phyloP scores from a whole-genome alignment of 441 rosid genomes.

The Erysimum cheiri region DNA sequence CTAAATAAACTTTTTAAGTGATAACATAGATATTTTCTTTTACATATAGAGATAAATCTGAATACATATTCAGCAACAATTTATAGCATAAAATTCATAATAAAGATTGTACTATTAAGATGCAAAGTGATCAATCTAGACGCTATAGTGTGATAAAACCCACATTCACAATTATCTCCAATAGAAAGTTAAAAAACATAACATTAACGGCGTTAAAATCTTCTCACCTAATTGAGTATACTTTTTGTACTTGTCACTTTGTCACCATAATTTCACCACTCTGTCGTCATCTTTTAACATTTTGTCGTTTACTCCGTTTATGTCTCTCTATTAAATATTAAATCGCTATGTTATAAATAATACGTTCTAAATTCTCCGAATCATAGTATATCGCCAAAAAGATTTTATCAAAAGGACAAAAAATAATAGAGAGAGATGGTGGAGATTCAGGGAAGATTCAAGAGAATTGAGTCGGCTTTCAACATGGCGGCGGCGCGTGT shows the following conservation, averaged over 20 bases:
- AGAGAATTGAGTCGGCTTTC: slow-evolving; percentile 55
- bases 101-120: neutral
- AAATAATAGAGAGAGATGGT: slow-evolving; percentile 33
- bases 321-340: neutral
- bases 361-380: slow-evolving; percentile 32
- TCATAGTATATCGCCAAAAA: slow-evolving; percentile 21
- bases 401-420: slow-evolving; percentile 10
- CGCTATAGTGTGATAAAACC: slow-evolving; percentile 9
- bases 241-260: neutral
- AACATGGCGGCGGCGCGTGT: slow-evolving; percentile 54
- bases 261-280: slow-evolving; percentile 41
- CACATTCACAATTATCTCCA: neutral
- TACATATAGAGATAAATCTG: neutral
- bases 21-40: neutral
- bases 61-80: neutral
- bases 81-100: neutral
- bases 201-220: slow-evolving; percentile 9
- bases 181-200: neutral
- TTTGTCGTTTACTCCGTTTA: slow-evolving; percentile 20
- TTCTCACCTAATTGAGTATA: slow-evolving; percentile 13
- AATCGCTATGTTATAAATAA: slow-evolving; percentile 17
- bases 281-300: slow-evolving; percentile 36
- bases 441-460: slow-evolving; percentile 44
- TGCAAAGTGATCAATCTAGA: slow-evolving; percentile 8
- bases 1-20: neutral